phyloP scores from a whole-genome alignment of 1,284 basidiomycete species.

The Austroboletus niveus region DNA sequence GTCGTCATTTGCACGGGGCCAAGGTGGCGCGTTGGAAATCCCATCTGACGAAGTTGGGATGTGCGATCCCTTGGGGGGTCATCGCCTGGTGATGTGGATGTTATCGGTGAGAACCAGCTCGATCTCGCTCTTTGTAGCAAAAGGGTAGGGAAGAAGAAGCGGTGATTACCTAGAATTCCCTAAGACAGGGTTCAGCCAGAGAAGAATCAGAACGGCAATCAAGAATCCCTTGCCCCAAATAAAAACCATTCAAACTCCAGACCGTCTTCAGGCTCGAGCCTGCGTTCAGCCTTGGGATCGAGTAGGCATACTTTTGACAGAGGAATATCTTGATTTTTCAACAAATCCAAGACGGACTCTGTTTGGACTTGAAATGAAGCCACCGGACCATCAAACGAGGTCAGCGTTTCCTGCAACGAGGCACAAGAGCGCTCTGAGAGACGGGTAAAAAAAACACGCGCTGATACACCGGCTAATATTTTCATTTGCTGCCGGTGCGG shows the following conservation, averaged over 20 bases:
- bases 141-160: not conserved
- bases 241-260: slow-evolving; percentile 58
- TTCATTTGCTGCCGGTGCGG: slow-evolving; percentile 74
- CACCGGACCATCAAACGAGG: slow-evolving; percentile 5
- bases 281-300: slow-evolving; percentile 58
- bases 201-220: not conserved
- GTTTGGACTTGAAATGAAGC: slow-evolving; percentile 49
- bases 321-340: slow-evolving; percentile 48
- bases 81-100: slow-evolving; percentile 38
- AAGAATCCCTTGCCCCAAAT: slow-evolving; percentile 58
- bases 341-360: slow-evolving; percentile 36
- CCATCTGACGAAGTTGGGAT: slow-evolving; percentile 81
- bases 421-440: too few species aligned
- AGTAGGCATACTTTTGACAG: slow-evolving; percentile 61
- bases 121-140: too few species aligned
- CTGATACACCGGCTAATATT: slow-evolving; percentile 63
- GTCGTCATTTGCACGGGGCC: slow-evolving; percentile 96
- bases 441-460: slow-evolving; percentile 66
- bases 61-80: slow-evolving; percentile 88
- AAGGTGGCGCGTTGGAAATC: slow-evolving; percentile 75
- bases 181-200: slow-evolving; percentile 23
- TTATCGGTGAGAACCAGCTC: not conserved
- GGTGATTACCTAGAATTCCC: slow-evolving; percentile 44
- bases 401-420: too few species aligned
- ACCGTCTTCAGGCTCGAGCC: too few species aligned